Percentiles rank a stretch among this genome's conserved stretches.
These are phyloP conservation scores for Arxiozyma telluris DNA, from an alignment of 1,139 yeast genomes.

Conservation along the genomic window DNA sequence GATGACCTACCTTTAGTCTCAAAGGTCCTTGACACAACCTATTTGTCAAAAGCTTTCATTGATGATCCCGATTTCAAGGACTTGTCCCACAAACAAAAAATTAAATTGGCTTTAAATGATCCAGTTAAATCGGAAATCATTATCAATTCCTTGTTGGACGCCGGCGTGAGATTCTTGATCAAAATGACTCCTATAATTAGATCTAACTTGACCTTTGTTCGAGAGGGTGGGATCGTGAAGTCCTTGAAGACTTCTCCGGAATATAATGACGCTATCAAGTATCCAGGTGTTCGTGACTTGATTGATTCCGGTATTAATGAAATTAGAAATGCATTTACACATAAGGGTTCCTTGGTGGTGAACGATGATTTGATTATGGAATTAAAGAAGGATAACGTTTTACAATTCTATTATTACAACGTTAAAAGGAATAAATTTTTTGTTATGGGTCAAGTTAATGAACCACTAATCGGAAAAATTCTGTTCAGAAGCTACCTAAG, in stretches of 20 bases:
- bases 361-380: constrained; percentile 50
- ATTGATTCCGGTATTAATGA: constrained; percentile 48
- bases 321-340: constrained; percentile 42
- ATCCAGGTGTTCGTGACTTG: constrained; percentile 29
- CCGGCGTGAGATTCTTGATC: constrained; percentile 56
- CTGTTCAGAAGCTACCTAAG: constrained; percentile 52
- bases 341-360: constrained; percentile 55
- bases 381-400: constrained; percentile 37
- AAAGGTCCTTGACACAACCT: constrained; percentile 38
- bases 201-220: constrained; percentile 80
- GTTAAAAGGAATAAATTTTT: constrained; percentile 28
- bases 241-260: constrained; percentile 38
- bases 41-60: constrained; percentile 30
- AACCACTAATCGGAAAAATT: constrained; percentile 45
- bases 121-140: constrained; percentile 47
- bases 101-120: constrained; percentile 50
- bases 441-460: constrained; percentile 40
- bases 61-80: constrained; percentile 19
- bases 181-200: constrained; percentile 79
- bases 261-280: background rate
- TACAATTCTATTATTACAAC: constrained; percentile 39
- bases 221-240: constrained; percentile 74
- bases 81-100: constrained; percentile 38
- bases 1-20: constrained; percentile 45
- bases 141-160: constrained; percentile 46